Evolutionary conservation across 768 basidiomycete species (phyloP).

Genomic region (Coprinellus micaceus): DNA sequence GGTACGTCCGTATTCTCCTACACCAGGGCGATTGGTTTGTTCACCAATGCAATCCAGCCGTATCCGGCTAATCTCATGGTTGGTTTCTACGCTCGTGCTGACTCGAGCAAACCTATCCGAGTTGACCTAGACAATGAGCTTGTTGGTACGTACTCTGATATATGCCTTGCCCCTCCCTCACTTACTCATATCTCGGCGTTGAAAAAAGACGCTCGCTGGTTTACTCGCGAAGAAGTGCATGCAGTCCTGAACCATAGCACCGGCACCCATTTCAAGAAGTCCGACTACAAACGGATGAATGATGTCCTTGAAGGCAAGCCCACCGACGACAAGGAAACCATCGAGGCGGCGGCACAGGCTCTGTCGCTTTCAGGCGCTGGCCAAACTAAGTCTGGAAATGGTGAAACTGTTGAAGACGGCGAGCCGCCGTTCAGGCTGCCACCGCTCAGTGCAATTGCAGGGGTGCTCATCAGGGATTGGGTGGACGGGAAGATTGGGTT

Average conservation of each 20-base stretch:
- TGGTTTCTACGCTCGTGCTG: conserved; percentile 81
- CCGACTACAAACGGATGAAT: conserved; percentile 49
- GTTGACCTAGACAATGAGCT: conserved; percentile 93
- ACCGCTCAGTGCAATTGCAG: conserved; percentile 73
- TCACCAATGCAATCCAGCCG: conserved; percentile 60
- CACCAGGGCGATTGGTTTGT: not conserved
- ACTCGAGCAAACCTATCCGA: conserved; percentile 69
- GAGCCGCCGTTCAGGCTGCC: conserved; percentile 71
- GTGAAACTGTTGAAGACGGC: conserved; percentile 19
- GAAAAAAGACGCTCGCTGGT: conserved; percentile 81
- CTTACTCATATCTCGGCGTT: not conserved
- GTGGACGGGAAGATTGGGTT: conserved; percentile 54
- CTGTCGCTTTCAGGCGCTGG: conserved; percentile 21
- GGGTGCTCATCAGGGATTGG: conserved; percentile 84
- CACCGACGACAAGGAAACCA: conserved; percentile 17
- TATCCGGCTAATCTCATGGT: conserved; percentile 90
- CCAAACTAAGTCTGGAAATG: conserved; percentile 8
- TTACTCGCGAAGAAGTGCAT: conserved; percentile 68
- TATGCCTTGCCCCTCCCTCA: not conserved
- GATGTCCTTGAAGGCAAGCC: conserved; percentile 36
- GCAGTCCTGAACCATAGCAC: conserved; percentile 54
- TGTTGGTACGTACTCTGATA: conserved; percentile 52
- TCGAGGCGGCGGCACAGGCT: conserved; percentile 16
- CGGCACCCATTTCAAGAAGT: conserved; percentile 45
- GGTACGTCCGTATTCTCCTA: conserved; percentile 40